These are phyloP conservation scores for Gossypium laxum DNA, from an alignment of 441 rosid species.

Conservation along the genomic window DNA sequence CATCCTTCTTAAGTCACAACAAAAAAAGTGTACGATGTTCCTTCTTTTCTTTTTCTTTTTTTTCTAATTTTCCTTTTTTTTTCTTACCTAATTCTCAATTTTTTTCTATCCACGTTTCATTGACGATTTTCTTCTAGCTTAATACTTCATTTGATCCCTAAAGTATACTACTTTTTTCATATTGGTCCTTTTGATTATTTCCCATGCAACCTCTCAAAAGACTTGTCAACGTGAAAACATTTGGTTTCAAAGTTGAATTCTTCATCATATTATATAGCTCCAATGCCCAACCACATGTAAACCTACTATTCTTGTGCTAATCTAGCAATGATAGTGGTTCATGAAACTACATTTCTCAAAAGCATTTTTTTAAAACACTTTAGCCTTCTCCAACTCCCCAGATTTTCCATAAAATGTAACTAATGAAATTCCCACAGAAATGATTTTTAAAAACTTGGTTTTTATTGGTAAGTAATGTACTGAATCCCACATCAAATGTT, in stretches of 20 bases:
- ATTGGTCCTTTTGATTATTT: neutral
- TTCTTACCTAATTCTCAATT: neutral
- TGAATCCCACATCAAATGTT: conserved; percentile 43
- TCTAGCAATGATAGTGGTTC: conserved; percentile 72
- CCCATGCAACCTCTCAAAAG: conserved; percentile 63
- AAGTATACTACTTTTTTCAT: neutral
- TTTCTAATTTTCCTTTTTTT: neutral
- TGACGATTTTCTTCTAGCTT: neutral
- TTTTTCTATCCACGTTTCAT: neutral
- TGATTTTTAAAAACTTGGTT: conserved; percentile 23
- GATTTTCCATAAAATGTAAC: conserved; percentile 44
- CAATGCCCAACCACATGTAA: conserved; percentile 34
- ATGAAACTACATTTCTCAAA: conserved; percentile 57
- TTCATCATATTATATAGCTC: conserved; percentile 51
- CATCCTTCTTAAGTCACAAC: conserved; percentile 7
- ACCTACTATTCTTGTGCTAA: conserved; percentile 60
- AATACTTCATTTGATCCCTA: neutral
- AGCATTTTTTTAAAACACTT: conserved; percentile 74
- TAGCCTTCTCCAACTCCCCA: conserved; percentile 31
- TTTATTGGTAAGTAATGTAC: conserved; percentile 45
- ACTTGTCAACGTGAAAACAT: conserved; percentile 60
- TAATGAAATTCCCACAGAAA: conserved; percentile 56
- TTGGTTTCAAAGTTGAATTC: conserved; percentile 36
- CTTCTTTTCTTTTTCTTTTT: neutral
- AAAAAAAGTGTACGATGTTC: neutral